Evolutionary conservation across 768 basidiomycete genomes (phyloP).

Genomic region (Gloeophyllum trabeum): DNA sequence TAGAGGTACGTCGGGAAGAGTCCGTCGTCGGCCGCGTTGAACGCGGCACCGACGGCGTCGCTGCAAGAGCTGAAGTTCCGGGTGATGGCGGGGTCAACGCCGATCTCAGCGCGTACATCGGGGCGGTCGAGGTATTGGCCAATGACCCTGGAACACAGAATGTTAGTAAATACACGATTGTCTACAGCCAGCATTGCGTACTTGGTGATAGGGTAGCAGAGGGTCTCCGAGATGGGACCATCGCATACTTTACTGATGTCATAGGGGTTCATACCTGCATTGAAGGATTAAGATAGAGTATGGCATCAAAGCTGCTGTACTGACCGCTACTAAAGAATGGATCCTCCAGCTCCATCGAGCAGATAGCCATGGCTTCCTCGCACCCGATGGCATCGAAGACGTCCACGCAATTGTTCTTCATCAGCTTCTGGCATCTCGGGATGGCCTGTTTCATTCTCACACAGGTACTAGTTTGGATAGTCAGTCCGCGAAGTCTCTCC

Average conservation of each 20-base stretch:
- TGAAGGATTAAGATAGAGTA: conserved; percentile 10
- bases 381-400: conserved; percentile 21
- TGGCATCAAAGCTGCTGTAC: neutral
- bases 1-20: conserved; percentile 22
- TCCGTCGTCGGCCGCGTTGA: conserved; percentile 30
- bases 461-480: conserved; percentile 18
- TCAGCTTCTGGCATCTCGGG: conserved; percentile 21
- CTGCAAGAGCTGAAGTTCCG: conserved; percentile 51
- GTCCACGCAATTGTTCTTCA: conserved; percentile 19
- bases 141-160: conserved; percentile 47
- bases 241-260: conserved; percentile 57
- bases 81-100: conserved; percentile 47
- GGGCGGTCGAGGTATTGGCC: conserved; percentile 34
- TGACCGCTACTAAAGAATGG: neutral
- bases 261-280: conserved; percentile 46
- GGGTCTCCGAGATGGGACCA: conserved; percentile 29
- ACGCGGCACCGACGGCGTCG: conserved; percentile 32
- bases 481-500: conserved; percentile 2
- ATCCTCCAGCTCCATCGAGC: conserved; percentile 4
- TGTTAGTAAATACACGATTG: too few species aligned
- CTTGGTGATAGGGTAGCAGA: conserved; percentile 53
- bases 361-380: conserved; percentile 20
- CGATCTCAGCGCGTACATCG: conserved; percentile 32
- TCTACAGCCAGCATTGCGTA: too few species aligned
- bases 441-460: conserved; percentile 32